Base-by-base conservation (phyloP, 106 monocot genomes). In the Amphibolis antarctica region DNA sequence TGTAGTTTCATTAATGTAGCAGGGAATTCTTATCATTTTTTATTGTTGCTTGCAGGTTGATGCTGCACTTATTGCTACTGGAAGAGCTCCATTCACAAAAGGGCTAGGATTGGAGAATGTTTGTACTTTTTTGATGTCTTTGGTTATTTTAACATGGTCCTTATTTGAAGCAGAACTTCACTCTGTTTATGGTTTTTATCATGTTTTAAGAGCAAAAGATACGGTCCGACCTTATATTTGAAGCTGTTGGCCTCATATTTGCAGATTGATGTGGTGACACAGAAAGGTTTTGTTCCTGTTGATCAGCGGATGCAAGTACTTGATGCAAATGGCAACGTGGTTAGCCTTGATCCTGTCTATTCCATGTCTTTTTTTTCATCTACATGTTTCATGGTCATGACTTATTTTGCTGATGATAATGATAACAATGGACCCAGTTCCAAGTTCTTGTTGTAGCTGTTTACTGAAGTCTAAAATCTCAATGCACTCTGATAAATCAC, bases 71-170 rank as follows among this genome's bases (percentile, higher is more conserved):
- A 87, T 98, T 58, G 90, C 96, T 52, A 98, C 90, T 57, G 96
- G 96, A 72, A 82, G 96, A 72, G 86, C 96, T 60, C 96, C 96
- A 69, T 89, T 89, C 71, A 94, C 94, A 15, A 77, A 94, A 53
- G 94, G 94, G 42, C 89, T 94, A 76, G 94, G 94, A 71, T 80
- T 94, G 79, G 94, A 94, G 75, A 94, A 82, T 74, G 89, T 89
- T 42, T 12, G 67, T 45, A 15, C 21, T 42, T 20, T 43, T 10
- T 21, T 22, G n/a, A 21, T 44, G 44, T 18, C 44, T 25, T 49
- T 49, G n/a, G 49, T 17, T 17, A 14, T 49, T 49, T 17, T 19
- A 49, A 49, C 49, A 49, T 14, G 49, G n/a, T 12, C n/a, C 17
- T 17, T 12, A 49, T 49, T 49, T 36, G 7, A 4, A 36, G 2